Base-by-base conservation (phyloP, 2,329 filamentous ascomycete species). In the Trichoderma koningii region DNA sequence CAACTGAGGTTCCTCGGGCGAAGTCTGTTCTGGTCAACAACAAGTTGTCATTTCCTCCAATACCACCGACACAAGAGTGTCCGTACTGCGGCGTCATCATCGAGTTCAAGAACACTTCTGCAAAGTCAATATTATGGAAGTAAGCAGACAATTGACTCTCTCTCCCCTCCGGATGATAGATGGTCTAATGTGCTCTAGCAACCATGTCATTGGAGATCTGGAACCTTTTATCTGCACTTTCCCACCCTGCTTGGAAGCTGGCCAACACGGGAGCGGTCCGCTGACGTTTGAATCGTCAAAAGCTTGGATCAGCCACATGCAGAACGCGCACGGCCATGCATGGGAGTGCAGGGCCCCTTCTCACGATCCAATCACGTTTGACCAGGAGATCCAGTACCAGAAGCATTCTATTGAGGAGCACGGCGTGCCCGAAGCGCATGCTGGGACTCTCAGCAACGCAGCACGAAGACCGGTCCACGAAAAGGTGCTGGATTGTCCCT, bases 271-370 rank as follows among this genome's bases (percentile, higher is more conserved):
- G 15, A 28, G 45, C 45, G 10, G 30, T 14, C 56, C 44, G 15
- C 21, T 41, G 0, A 60, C 56, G n/a, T 60, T 50, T 3, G 56
- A 60, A 41, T 60, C 56, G 17, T 50, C 56, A 7, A 50, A 60
- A 60, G 45, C 45, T 15, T 60, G 56, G 56, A 60, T 60, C 44
- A 17, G 56, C 45, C 56, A 60, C 30, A 60, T 60, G 56, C 56
- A 51, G 3, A 42, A 60, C 45, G 30, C 45, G 26, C 56, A 60
- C 28, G 45, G 45, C 10, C 56, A 60, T 47, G 38, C 45, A n/a
- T 60, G 56, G 56, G 56, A 50, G 7, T 60, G 56, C 30, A 50
- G 45, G 21, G 45, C 56, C 1, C 56, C 56, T 60, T 60, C 30
- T 26, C 45, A 50, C 14, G 7, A 19, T 28, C 56, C 45, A 15